Evolutionary conservation across 768 basidiomycete genomes (phyloP), one percentile per base, ranked within the genome.

Genomic region (Calocybe gangraenosa): DNA sequence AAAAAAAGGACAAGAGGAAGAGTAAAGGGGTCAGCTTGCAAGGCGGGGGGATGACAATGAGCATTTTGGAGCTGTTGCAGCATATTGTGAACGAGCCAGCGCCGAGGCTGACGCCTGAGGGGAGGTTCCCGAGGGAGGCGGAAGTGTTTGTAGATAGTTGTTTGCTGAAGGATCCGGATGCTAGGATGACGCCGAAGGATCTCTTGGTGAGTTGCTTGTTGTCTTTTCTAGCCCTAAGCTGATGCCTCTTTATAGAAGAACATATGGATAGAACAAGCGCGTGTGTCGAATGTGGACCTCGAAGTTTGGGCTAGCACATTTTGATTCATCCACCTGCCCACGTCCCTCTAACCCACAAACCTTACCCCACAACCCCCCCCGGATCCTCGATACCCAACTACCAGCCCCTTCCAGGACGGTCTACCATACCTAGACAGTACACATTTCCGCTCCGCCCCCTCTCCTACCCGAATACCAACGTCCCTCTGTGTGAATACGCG

Each of bases 11-110:
- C 53, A 87, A 85, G 65, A 71, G 86, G 58, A 92, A 91, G 78
- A 90, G 87, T 60, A 87, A 82, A 56, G 95, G 95, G 38, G 95
- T 97, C 45, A 89, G 85, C 55, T 67, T 96, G 53, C 92, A 94
- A 61, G 95, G 95, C 30, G 90, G 92, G 1, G 89, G 87, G 22
- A 93, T 92, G 87, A 96, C 92, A 53, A 97, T 99, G 94, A 90
- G 87, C 58, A 98, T 99, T 64, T 68, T 99, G 53, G 96, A 99
- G 68, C 65, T 99, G 42, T 69, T 99, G 50, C 96, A 98, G 61
- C 92, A 97, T 62, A 98, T 99, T 56, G 96, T 99, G 42, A 97
- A 98, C 60, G 96, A 98, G 68, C 92, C 95, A 47, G 95, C 96
- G 20, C 96, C 96, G 33, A 74, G 79, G 59, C 65, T 99, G 53